Conservation (phyloP, 768 basidiomycete species). For the Podaxis carcinomalis region DNA sequence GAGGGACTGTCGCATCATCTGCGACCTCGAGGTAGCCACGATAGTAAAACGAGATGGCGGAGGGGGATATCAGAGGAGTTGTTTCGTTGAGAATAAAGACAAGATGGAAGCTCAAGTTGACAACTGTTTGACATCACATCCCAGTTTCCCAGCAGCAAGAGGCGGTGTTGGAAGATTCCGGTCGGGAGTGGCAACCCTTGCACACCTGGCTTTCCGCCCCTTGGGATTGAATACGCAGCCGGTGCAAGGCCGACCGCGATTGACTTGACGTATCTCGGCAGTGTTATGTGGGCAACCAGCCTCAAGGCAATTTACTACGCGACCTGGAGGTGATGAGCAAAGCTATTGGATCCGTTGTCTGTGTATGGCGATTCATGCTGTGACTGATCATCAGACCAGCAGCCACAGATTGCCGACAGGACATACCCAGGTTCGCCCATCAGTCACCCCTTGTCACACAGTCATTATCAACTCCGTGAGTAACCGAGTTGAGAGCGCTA, state of each 20-base stretch:
- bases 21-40: slow-evolving; percentile 31
- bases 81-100: background rate
- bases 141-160: background rate
- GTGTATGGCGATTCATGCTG: background rate
- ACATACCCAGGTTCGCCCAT: background rate
- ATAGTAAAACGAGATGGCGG: slow-evolving; percentile 8
- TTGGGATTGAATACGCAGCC: background rate
- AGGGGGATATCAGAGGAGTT: background rate
- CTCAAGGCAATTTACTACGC: background rate
- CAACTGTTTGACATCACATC: slow-evolving; percentile 9
- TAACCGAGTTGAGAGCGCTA: background rate
- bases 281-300: background rate
- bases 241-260: background rate
- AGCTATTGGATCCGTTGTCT: background rate
- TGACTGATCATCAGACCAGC: slow-evolving; percentile 10
- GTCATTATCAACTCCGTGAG: background rate
- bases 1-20: slow-evolving; percentile 33
- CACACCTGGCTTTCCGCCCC: background rate
- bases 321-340: background rate
- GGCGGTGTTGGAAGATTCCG: slow-evolving; percentile 10
- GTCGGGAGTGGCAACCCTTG: slow-evolving; percentile 2
- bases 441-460: background rate
- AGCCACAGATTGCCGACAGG: background rate
- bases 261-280: background rate
- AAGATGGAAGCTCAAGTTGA: background rate